Percentiles rank a stretch among this genome's conserved stretches.
Evolutionary conservation across 2,329 filamentous ascomycete species (phyloP).

Genomic region (Davidsoniella virescens): DNA sequence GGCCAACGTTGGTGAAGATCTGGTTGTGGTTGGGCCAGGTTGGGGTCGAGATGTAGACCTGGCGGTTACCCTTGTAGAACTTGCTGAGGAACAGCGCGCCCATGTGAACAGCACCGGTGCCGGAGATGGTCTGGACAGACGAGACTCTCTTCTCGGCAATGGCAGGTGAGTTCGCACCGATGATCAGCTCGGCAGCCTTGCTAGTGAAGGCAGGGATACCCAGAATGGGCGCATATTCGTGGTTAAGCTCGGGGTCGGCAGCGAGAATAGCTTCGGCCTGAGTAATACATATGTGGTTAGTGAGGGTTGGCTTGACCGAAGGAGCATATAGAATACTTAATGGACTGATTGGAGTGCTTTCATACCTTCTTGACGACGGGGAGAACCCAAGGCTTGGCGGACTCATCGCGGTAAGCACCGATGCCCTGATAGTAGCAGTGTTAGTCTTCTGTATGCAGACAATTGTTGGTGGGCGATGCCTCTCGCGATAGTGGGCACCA

Average conservation of each 20-base stretch:
- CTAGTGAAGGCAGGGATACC: constrained; percentile 72
- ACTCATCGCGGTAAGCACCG: constrained; percentile 87
- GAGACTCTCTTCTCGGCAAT: constrained; percentile 66
- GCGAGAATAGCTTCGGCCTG: constrained; percentile 83
- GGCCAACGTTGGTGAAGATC: constrained; percentile 82
- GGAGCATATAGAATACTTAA: not conserved
- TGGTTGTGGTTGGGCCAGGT: constrained; percentile 99
- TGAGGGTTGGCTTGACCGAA: not conserved
- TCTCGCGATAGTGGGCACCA: not conserved
- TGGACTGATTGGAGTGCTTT: too few relatives aligned
- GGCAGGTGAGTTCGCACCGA: constrained; percentile 66
- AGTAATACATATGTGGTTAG: not conserved
- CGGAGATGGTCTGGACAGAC: constrained; percentile 88
- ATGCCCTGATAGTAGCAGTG: constrained; percentile 35
- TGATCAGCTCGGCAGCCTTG: constrained; percentile 79
- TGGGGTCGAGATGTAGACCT: constrained; percentile 81
- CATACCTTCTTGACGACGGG: constrained; percentile 90
- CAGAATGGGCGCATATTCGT: constrained; percentile 96
- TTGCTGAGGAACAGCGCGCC: constrained; percentile 82
- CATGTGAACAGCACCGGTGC: constrained; percentile 86
- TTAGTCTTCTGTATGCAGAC: constrained; percentile 1
- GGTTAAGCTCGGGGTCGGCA: constrained; percentile 79
- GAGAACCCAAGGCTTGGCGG: constrained; percentile 92
- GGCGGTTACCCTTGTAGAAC: constrained; percentile 64
- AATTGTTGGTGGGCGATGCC: not conserved